A percentile compares a stretch with the other conserved stretches of the same genome.
Evolutionary conservation across 805 yeast genomes (phyloP).

Genomic region (Metschnikowia kofuensis): DNA sequence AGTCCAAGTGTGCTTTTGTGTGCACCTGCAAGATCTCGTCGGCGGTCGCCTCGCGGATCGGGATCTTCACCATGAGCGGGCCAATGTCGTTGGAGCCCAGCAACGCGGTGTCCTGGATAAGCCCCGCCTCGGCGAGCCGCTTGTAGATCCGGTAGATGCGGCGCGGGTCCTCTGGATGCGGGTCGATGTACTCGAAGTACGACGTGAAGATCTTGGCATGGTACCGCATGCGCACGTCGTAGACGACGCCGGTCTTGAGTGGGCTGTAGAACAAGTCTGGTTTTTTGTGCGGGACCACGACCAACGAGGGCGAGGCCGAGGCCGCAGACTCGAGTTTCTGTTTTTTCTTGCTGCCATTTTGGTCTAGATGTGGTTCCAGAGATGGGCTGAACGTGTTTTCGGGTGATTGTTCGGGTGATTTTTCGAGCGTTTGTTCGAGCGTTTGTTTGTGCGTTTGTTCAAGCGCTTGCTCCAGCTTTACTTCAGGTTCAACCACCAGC

Average conservation of each 20-base stretch:
- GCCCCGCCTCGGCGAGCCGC: constrained; percentile 89
- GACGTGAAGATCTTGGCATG: constrained; percentile 93
- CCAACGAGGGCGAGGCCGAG: constrained; percentile 12
- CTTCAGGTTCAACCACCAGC: no score
- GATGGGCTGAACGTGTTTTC: no score
- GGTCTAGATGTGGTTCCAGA: no score
- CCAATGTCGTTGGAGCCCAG: constrained; percentile 77
- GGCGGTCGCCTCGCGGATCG: constrained; percentile 82
- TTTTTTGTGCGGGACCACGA: constrained; percentile 53
- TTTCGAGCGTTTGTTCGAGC: no score
- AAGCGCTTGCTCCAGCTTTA: no score
- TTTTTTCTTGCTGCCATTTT: no score
- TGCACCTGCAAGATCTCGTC: constrained; percentile 89
- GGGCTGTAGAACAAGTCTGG: constrained; percentile 73
- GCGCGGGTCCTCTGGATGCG: constrained; percentile 98
- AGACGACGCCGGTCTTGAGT: constrained; percentile 88
- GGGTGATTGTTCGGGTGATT: no score
- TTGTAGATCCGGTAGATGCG: constrained; percentile 92
- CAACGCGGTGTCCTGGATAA: constrained; percentile 74
- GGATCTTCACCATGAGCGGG: constrained; percentile 81
- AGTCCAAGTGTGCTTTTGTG: constrained; percentile 72
- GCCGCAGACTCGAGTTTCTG: no score
- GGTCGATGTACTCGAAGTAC: constrained; percentile 91
- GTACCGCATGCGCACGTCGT: constrained; percentile 96
- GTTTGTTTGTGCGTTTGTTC: no score